These are phyloP conservation scores for Trichocladium antarcticum DNA, from an alignment of 495 filamentous ascomycete genomes.

Conservation along the genomic window DNA sequence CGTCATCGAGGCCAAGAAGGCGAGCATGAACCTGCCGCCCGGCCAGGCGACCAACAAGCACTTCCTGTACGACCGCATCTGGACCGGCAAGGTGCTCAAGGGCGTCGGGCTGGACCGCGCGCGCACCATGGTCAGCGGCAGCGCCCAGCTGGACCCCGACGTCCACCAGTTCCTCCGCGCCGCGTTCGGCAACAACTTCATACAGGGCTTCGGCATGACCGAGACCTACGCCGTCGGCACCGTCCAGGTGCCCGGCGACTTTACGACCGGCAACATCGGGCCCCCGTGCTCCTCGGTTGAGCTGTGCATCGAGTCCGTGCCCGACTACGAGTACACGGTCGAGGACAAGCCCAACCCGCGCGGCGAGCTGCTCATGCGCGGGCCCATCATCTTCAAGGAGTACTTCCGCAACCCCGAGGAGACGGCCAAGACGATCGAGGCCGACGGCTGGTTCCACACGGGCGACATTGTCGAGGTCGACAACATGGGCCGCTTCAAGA, in stretches of 20 bases:
- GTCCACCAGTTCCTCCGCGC: constrained; percentile 83
- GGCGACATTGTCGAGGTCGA: constrained; percentile 84
- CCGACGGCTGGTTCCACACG: constrained; percentile 94
- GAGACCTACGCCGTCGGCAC: constrained; percentile 80
- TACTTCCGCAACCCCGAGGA: constrained; percentile 86
- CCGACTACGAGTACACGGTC: constrained; percentile 88
- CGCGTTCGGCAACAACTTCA: constrained; percentile 65
- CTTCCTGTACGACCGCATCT: constrained; percentile 81
- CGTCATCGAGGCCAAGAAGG: constrained; percentile 68
- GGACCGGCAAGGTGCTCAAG: constrained; percentile 75
- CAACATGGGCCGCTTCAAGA: constrained; percentile 72
- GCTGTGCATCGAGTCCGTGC: constrained; percentile 71
- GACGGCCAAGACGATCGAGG: constrained; percentile 67
- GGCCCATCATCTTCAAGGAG: constrained; percentile 63
- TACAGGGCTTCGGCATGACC: constrained; percentile 89
- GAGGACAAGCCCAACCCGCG: constrained; percentile 89
- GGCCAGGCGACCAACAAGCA: constrained; percentile 71
- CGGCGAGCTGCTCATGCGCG: constrained; percentile 79
- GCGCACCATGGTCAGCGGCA: constrained; percentile 71
- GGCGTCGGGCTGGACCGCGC: constrained; percentile 69
- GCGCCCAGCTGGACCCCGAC: constrained; percentile 78
- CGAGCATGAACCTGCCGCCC: constrained; percentile 57
- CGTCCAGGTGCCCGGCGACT: constrained; percentile 57
- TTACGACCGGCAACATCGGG: constrained; percentile 73
- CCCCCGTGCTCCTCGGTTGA: constrained; percentile 56